These are phyloP conservation scores for Dactylellina leptospora DNA, from an alignment of 2,329 filamentous ascomycete species.

Conservation along the genomic window DNA sequence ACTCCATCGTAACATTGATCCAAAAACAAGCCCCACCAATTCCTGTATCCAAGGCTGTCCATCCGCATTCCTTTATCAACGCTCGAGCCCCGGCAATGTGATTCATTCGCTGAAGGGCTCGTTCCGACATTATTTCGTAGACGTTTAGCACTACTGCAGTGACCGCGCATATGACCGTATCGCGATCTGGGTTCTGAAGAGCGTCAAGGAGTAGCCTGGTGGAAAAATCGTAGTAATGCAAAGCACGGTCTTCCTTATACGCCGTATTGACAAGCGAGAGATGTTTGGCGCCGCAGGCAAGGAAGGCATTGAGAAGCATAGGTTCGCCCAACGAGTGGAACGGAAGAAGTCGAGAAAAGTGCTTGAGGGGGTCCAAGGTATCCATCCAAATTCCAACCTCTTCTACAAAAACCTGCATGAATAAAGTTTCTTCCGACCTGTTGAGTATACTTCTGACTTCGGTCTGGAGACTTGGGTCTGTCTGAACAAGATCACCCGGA, in stretches of 20 bases:
- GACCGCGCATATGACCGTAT: conserved; percentile 83
- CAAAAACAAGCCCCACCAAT: conserved; percentile 91
- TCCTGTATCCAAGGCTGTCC: conserved; percentile 80
- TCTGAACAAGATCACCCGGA: conserved; percentile 56
- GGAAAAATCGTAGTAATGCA: conserved; percentile 85
- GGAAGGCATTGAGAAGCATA: conserved; percentile 86
- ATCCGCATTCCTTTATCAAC: conserved; percentile 86
- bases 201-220: conserved; percentile 78
- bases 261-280: conserved; percentile 74
- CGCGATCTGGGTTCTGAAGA: conserved; percentile 83
- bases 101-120: conserved; percentile 80
- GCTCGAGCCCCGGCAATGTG: conserved; percentile 86
- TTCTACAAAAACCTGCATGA: conserved; percentile 91
- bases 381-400: conserved; percentile 96
- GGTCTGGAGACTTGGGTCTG: conserved; percentile 60
- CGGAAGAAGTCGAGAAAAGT: conserved; percentile 85
- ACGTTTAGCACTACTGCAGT: conserved; percentile 89
- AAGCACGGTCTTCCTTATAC: conserved; percentile 78
- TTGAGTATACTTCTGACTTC: conserved; percentile 72
- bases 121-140: conserved; percentile 90
- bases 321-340: conserved; percentile 82
- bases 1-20: conserved; percentile 89
- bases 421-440: conserved; percentile 79
- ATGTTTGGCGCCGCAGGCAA: conserved; percentile 88
- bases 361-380: conserved; percentile 82